Percentiles rank a stretch among this genome's conserved stretches.
phyloP scores from a whole-genome alignment of 345 rosid species.

The Gossypium arboreum region DNA sequence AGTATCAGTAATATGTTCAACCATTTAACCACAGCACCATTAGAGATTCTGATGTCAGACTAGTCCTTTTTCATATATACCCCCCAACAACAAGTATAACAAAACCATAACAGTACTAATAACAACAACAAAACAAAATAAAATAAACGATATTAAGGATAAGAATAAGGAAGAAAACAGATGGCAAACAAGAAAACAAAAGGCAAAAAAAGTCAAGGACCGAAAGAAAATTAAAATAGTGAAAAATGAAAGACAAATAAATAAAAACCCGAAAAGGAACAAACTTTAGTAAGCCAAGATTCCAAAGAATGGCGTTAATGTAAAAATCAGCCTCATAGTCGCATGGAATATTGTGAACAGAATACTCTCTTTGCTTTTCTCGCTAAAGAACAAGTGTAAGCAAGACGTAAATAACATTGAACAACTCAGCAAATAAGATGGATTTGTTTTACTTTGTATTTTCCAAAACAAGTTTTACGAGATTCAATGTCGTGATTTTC shows the following conservation, averaged over 20 bases:
- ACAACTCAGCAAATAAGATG: not conserved
- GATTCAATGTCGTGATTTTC: slow-evolving; percentile 23
- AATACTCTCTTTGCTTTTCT: not conserved
- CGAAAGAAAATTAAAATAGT: not conserved
- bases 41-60: not conserved
- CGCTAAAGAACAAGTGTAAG: not conserved
- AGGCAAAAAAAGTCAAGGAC: not conserved
- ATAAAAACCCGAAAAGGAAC: not conserved
- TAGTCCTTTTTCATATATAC: not conserved
- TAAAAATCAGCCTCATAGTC: not conserved
- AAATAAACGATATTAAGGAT: not conserved
- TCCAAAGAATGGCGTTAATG: not conserved
- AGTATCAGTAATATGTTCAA: not conserved
- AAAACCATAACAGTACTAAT: not conserved
- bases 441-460: not conserved
- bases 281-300: slow-evolving; percentile 13
- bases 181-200: too few species aligned
- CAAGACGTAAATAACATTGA: not conserved
- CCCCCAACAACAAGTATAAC: not conserved
- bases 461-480: slow-evolving; percentile 10
- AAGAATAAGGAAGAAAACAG: too few species aligned
- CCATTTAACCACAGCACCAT: not conserved
- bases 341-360: not conserved
- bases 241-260: not conserved
- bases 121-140: not conserved